phyloP scores from a whole-genome alignment of 371 early-diverging fungal genomes.

The Apophysomyces elegans region DNA sequence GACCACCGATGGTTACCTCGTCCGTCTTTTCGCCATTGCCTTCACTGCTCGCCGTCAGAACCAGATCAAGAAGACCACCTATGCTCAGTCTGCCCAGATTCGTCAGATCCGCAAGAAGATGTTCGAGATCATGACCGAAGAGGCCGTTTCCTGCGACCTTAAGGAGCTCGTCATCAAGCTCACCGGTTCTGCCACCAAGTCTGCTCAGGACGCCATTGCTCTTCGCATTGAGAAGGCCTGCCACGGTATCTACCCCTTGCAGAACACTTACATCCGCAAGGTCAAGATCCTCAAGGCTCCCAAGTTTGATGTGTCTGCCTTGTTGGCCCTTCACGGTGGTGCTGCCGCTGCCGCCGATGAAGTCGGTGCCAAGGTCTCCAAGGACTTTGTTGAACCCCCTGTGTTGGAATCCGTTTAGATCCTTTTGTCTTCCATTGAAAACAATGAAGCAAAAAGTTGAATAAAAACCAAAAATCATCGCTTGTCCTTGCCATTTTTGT shows the following conservation, averaged over 20 bases:
- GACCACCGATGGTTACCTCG: slow-evolving; percentile 99
- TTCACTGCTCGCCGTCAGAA: slow-evolving; percentile 97
- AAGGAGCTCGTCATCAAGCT: slow-evolving; percentile 98
- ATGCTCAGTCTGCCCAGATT: slow-evolving; percentile 97
- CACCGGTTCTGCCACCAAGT: slow-evolving; percentile 60
- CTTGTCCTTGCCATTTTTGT: slow-evolving; percentile 8
- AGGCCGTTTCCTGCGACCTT: slow-evolving; percentile 91
- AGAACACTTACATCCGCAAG: slow-evolving; percentile 98
- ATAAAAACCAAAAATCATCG: background rate
- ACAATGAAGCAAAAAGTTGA: background rate
- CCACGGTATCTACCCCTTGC: slow-evolving; percentile 98
- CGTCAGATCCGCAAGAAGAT: slow-evolving; percentile 99
- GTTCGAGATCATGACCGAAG: slow-evolving; percentile 97
- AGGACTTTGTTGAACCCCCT: slow-evolving; percentile 87
- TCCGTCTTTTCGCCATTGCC: slow-evolving; percentile 98
- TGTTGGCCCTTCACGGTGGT: slow-evolving; percentile 95
- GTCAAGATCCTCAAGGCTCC: slow-evolving; percentile 99
- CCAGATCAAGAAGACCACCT: slow-evolving; percentile 99
- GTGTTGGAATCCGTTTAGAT: slow-evolving; percentile 78
- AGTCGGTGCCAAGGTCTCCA: slow-evolving; percentile 74
- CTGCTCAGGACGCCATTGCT: slow-evolving; percentile 83
- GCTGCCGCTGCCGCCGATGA: slow-evolving; percentile 77
- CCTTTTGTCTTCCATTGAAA: background rate
- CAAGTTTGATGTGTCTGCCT: slow-evolving; percentile 94
- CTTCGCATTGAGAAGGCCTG: slow-evolving; percentile 98